These are phyloP conservation scores for Geotrichum australiense DNA, from an alignment of 1,139 yeast species.

Conservation along the genomic window DNA sequence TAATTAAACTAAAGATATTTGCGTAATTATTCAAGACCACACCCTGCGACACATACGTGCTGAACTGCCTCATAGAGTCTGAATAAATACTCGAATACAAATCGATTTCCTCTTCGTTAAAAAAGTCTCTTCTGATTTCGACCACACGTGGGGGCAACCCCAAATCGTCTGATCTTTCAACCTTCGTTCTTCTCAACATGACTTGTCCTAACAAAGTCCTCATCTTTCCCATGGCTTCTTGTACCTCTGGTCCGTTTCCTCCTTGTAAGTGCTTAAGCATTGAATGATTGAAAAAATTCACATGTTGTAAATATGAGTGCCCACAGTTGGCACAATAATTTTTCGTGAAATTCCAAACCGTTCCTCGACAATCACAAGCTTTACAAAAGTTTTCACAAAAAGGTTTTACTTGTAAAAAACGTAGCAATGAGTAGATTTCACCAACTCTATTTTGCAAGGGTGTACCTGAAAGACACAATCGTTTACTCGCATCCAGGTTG, in stretches of 20 bases:
- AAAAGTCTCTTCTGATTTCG: constrained; percentile 74
- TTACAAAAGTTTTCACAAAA: constrained; percentile 87
- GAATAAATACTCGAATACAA: constrained; percentile 80
- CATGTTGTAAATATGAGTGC: constrained; percentile 89
- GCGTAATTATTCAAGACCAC: constrained; percentile 94
- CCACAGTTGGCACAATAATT: constrained; percentile 81
- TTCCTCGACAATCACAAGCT: constrained; percentile 74
- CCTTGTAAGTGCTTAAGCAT: constrained; percentile 88
- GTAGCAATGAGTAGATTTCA: constrained; percentile 82
- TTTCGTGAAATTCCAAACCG: constrained; percentile 80
- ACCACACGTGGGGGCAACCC: constrained; percentile 95
- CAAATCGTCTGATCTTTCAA: constrained; percentile 93
- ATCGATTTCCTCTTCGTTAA: constrained; percentile 93
- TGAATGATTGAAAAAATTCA: constrained; percentile 91
- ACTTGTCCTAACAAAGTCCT: constrained; percentile 65
- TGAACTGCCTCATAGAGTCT: constrained; percentile 76
- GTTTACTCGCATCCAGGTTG: constrained; percentile 55
- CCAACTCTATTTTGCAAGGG: constrained; percentile 96
- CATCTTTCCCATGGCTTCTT: constrained; percentile 67
- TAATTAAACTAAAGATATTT: constrained; percentile 87
- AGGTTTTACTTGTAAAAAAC: constrained; percentile 79
- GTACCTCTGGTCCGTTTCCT: constrained; percentile 73
- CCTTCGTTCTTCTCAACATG: constrained; percentile 89
- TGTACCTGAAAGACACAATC: constrained; percentile 93
- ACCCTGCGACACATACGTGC: constrained; percentile 87